Evolutionary conservation across 2,329 filamentous ascomycete genomes (phyloP), one percentile per base, ranked within the genome.

Genomic region (Epichloe aotearoae): DNA sequence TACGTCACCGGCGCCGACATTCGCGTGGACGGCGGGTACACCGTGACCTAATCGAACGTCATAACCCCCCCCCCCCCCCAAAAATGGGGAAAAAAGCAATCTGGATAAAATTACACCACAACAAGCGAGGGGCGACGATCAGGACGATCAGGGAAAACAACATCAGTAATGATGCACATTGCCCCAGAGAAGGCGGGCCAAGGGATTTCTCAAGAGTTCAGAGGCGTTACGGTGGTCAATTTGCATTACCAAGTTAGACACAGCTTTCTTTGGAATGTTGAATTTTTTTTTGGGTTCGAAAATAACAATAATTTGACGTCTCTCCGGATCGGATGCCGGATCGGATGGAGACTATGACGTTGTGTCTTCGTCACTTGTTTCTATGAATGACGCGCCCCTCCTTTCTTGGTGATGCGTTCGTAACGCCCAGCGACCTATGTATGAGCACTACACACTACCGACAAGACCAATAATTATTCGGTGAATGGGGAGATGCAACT

Each of bases 1-100:
- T 91, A 90, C 66, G 81, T 89, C 53, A 72, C 66, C 39, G 82
- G 87, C 4, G 84, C 86, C 1, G 86, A 93, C 58, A 73, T 93
- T 58, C 77, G 87, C 30, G 87, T 94, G 38, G 88, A 94, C 59
- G 88, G 88, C 53, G 88, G 88, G n/a, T 94, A 90, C 70, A 89
- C 86, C n/a, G 71, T 87, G 55, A 88, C 84, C 52, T 88, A 77
- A 58, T 51, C 40, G 38, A 10, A 47, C 8, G 36, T n/a, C n/a
- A 4, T 45, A 3, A 23, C 1, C 23, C 14, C 26, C 33, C 2
- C 10, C 30, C 23, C 23, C 20, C 20, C 4, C 23, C n/a, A n/a
- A n/a, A 26, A 26, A n/a, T 36, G 26, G n/a, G 17, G 8, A 10
- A 30, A 30, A 30, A 30, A 30, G 10, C 26, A 30, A 10, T 4